Evolutionary conservation across 169 alveolate species (phyloP).

Genomic region (Cryptosporidium felis): DNA sequence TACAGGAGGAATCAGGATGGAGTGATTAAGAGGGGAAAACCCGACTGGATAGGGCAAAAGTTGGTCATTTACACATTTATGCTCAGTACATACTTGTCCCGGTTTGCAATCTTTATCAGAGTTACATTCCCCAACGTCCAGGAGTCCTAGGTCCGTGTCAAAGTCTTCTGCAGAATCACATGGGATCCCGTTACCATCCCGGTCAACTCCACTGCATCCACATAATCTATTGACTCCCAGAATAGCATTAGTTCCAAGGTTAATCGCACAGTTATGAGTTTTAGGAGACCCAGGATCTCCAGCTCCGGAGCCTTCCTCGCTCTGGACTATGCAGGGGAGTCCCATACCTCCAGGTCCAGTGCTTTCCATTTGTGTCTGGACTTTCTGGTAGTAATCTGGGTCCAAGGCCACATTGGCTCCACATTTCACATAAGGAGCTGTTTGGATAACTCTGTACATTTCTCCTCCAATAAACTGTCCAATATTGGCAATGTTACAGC

Average conservation of each 20-base stretch:
- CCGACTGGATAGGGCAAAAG: constrained; percentile 73
- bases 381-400: constrained; percentile 74
- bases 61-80: constrained; percentile 75
- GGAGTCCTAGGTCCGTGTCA: constrained; percentile 76
- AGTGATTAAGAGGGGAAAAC: constrained; percentile 70
- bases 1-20: constrained; percentile 75
- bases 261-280: constrained; percentile 72
- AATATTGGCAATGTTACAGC: constrained; percentile 59
- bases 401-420: constrained; percentile 78
- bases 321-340: constrained; percentile 77
- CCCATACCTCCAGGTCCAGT: constrained; percentile 73
- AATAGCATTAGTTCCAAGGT: constrained; percentile 74
- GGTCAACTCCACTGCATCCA: constrained; percentile 79
- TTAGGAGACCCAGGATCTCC: not conserved
- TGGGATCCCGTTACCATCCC: constrained; percentile 72
- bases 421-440: constrained; percentile 74
- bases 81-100: constrained; percentile 70
- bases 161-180: constrained; percentile 77
- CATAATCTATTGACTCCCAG: constrained; percentile 77
- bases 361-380: constrained; percentile 44
- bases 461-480: constrained; percentile 72
- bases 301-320: constrained; percentile 49
- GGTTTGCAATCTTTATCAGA: constrained; percentile 65
- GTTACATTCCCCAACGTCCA: constrained; percentile 68
- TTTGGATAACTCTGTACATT: constrained; percentile 75